Evolutionary conservation across 495 filamentous ascomycete genomes (phyloP), one percentile per base, ranked within the genome.

Genomic region (Ramalina intermedia): DNA sequence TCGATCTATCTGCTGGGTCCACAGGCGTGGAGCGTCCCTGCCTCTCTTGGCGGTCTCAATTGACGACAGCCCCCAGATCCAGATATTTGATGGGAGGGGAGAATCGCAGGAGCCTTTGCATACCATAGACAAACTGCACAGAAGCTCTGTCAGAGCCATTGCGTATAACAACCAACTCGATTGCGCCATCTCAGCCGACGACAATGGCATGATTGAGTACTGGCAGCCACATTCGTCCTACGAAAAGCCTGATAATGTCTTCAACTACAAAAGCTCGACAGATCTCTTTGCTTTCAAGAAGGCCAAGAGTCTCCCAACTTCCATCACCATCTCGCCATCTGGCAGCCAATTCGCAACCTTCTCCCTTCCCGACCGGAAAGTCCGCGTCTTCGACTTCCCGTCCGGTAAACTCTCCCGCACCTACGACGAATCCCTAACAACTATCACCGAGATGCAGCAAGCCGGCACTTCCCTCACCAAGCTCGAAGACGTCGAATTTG

Each of bases 211-310:
- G 93, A 59, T 99, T 14, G 91, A 99, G 62, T 99, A 99, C 62
- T 99, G 91, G 91, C 70, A 73, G 43, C 87, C 91, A 2, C 77
- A 76, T 49, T 76, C 75, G 8, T 76, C 69, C 14, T 96, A 87
- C 55, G 87, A 91, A 58, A 96, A 96, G 58, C 91, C 91, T 0
- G 81, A 87, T 54, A 85, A 80, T 47, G 88, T 99, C 16, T 99
- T 93, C 59, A 72, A 84, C 42, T 82, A 83, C 58, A 99, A 99
- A 61, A 91, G 85, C 59, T 81, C 80, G 3, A 99, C 91, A 11
- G 87, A 84, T 47, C 73, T 99, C 2, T 96, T 99, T 61, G 90
- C 93, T 33, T 99, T 96, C 69, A 96, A 93, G 58, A 96, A 88
- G 65, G 74, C 86, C 38, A 96, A 94, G 61, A 90, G 87, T 0